A percentile compares a stretch with the other conserved stretches of the same genome.
These are phyloP conservation scores for Mucor lusitanicus DNA, from an alignment of 371 early-diverging fungal genomes.

Conservation along the genomic window DNA sequence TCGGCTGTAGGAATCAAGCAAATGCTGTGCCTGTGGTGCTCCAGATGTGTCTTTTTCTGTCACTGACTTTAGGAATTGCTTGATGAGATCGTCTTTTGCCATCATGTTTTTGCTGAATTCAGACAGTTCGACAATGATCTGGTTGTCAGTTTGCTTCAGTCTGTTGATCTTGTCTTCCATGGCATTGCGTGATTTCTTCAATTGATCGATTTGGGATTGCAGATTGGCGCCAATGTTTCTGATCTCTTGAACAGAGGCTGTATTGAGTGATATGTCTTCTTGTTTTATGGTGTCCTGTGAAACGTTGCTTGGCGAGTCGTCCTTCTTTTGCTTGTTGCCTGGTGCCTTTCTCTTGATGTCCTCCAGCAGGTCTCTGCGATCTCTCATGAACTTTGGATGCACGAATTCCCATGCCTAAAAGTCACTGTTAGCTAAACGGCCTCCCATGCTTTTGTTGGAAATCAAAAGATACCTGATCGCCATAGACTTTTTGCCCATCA, in stretches of 20 bases:
- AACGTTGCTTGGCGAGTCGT: slow-evolving; percentile 7
- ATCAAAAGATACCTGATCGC: slow-evolving; percentile 55
- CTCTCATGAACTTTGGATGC: slow-evolving; percentile 73
- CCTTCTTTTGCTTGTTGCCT: slow-evolving; percentile 28
- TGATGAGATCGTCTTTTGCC: slow-evolving; percentile 66
- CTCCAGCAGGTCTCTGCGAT: slow-evolving; percentile 64
- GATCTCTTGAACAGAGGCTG: slow-evolving; percentile 22
- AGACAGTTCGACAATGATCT: slow-evolving; percentile 59
- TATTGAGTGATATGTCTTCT: background rate
- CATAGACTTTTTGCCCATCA: slow-evolving; percentile 57
- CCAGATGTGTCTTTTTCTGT: slow-evolving; percentile 5
- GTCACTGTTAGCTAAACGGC: background rate
- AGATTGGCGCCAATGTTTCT: slow-evolving; percentile 34
- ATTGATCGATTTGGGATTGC: slow-evolving; percentile 49
- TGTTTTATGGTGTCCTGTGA: background rate
- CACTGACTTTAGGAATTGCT: slow-evolving; percentile 54
- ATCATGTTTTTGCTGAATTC: slow-evolving; percentile 59
- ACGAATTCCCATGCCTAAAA: slow-evolving; percentile 79
- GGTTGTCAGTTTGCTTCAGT: slow-evolving; percentile 56
- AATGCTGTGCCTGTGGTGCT: slow-evolving; percentile 17
- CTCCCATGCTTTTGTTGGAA: background rate
- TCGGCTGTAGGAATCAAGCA: slow-evolving; percentile 30
- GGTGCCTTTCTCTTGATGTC: slow-evolving; percentile 62
- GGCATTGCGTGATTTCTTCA: slow-evolving; percentile 29
- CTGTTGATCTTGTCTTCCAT: slow-evolving; percentile 40